Base-by-base conservation (phyloP, 805 yeast genomes). In the Lipomyces yamadae region DNA sequence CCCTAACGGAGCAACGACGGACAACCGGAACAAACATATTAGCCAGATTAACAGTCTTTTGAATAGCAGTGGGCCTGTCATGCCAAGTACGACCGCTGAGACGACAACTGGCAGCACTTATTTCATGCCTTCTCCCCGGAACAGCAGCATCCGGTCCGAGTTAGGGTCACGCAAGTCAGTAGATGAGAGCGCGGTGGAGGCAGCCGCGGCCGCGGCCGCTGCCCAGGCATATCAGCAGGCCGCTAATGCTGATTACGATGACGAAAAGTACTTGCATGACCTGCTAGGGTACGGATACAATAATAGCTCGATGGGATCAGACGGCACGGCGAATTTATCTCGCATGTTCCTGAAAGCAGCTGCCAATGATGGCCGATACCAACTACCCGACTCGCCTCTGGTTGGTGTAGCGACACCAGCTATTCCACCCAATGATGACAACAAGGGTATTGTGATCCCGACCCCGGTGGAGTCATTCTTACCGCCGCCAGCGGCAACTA, bases 291-390 rank as follows among this genome's bases (percentile, higher is more conserved):
- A 66, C 34, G 66, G 69, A 52, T 66, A 62, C 53, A 66, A 63
- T 54, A 61, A 33, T 54, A 61, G 13, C 34, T 15, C 50, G 29
- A 62, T 48, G 55, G 69, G 66, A n/a, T 53, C 61, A 24, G 71
- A 63, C 42, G 48, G 50, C 57, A 52, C 67, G 10, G 60, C 64
- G 29, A 65, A 68, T 50, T 39, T 68, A 11, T 68, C 71, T 32
- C 67, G 71, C 24, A 60, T 68, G 67, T 68, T 68, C 56, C 48
- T 68, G 61, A 68, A 68, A 34, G 71, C 71, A 6, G 71, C 71
- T 18, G 71, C 71, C 24, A 68, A 61, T 57, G 71, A 68, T 55
- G 71, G 71, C 3, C 69, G 71, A 13, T 68, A 68, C 35, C 71
- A 68, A 54, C 59, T 68, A 4, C 71, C 71, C 7, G 71, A 66